These are phyloP conservation scores for Echria macrotheca DNA, from an alignment of 495 filamentous ascomycete species.

Conservation along the genomic window DNA sequence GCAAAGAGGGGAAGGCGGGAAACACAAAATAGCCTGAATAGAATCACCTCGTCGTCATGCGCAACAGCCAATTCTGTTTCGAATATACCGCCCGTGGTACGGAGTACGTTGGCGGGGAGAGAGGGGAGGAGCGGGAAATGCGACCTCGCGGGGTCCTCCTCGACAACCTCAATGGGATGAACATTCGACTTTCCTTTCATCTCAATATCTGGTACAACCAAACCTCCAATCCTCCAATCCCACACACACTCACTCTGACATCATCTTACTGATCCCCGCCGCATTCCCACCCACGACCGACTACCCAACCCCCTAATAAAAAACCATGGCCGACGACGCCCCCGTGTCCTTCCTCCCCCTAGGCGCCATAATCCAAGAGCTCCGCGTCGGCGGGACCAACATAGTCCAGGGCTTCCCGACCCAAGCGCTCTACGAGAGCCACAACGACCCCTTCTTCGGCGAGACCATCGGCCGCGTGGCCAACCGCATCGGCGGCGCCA, in stretches of 20 bases:
- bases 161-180: background rate
- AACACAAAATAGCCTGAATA: slow-evolving; percentile 26
- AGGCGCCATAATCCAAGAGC: slow-evolving; percentile 83
- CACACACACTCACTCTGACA: slow-evolving; percentile 6
- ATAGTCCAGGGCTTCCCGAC: slow-evolving; percentile 82
- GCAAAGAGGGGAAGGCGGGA: slow-evolving; percentile 14
- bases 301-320: no score
- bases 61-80: slow-evolving; percentile 13
- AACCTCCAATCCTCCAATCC: background rate
- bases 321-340: slow-evolving; percentile 37
- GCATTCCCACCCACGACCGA: no score
- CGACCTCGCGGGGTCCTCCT: no score
- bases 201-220: slow-evolving; percentile 4
- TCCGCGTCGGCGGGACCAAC: slow-evolving; percentile 68
- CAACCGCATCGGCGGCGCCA: slow-evolving; percentile 74
- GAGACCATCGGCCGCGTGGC: slow-evolving; percentile 90
- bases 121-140: no score
- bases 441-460: slow-evolving; percentile 78
- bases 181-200: background rate
- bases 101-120: background rate
- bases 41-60: slow-evolving; percentile 23
- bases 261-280: slow-evolving; percentile 6
- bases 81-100: background rate
- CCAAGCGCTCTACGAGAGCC: slow-evolving; percentile 61
- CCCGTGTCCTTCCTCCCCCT: slow-evolving; percentile 68